These are phyloP conservation scores for Leptographium galeiforme DNA, from an alignment of 2,329 filamentous ascomycete species.

Conservation along the genomic window DNA sequence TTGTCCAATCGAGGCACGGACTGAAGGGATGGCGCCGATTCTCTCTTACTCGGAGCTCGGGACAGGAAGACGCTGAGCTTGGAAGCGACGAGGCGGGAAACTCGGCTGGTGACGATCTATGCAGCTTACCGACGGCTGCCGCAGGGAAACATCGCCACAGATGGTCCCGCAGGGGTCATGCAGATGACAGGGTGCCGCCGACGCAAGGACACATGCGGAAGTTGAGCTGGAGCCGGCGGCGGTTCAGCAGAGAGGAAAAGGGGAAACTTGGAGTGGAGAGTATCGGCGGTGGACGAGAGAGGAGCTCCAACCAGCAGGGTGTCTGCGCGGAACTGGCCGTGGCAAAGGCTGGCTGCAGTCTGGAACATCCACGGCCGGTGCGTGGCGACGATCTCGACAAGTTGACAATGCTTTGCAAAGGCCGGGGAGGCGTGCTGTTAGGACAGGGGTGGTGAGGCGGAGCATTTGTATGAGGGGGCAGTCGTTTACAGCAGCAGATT, in stretches of 20 bases:
- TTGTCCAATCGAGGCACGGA: not conserved
- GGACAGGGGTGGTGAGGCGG: not conserved
- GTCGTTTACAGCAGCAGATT: not conserved
- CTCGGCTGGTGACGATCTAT: too few species aligned
- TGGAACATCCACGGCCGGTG: slow-evolving; percentile 17
- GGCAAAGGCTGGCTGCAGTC: slow-evolving; percentile 12
- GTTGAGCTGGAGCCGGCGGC: slow-evolving; percentile 8
- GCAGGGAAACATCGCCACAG: not conserved
- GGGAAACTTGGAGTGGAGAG: too few species aligned
- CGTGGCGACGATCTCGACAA: slow-evolving; percentile 14
- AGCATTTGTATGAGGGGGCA: not conserved
- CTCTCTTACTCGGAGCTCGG: not conserved
- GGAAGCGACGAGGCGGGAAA: not conserved
- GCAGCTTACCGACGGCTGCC: not conserved
- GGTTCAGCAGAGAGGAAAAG: not conserved
- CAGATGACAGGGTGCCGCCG: not conserved
- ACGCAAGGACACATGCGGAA: not conserved
- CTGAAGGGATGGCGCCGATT: not conserved
- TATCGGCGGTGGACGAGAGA: too few species aligned
- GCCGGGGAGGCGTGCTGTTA: not conserved
- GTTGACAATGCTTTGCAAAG: slow-evolving; percentile 12
- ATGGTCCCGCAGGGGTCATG: not conserved
- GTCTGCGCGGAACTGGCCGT: slow-evolving; percentile 8
- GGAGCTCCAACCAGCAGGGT: not conserved
- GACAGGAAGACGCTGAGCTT: not conserved